Base-by-base conservation (phyloP, 139 green algal genomes). In the Chlorella sp. region DNA sequence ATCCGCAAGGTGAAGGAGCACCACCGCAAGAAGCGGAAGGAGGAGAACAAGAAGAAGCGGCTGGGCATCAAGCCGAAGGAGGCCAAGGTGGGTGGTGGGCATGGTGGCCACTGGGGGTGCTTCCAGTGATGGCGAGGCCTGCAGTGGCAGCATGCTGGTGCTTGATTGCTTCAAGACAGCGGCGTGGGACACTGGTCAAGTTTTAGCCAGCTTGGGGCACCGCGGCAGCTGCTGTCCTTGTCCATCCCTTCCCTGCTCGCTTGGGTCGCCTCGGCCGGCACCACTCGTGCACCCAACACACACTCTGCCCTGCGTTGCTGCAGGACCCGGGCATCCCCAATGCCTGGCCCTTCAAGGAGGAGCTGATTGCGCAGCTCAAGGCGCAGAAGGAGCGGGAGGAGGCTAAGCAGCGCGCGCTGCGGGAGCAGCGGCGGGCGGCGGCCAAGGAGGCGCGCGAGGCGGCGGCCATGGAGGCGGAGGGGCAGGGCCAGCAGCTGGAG, bases 331-430 rank as follows among this genome's bases (percentile, higher is more conserved):
- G 97, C 17, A 95, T 99, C 38, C 97, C 97, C 20, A 89, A 85
- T 4, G 81, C 94, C 38, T 99, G 94, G 94, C 97, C 97, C 1
- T 99, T 98, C 92, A 98, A 96, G 63, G 95, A 98, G 80, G 93
- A 99, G 81, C 90, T 99, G 4, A 83, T 99, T 0, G 94, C 96
- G 70, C 93, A 87, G 74, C 89, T 99, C 64, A 92, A 95, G 20
- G 94, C 93, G 70, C 90, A 98, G 83, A 86, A 92, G 60, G 86
- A 95, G 69, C 86, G 93, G 16, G 93, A 93, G 3, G 81, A 94
- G 13, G 87, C 90, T 20, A 82, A 91, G 21, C 91, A 96, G 83
- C 90, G 92, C 65, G 60, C 62, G 7, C 39, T 78, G 18, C 44
- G 23, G 12, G 76, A 83, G 20, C 51, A 63, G 47, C 70, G 72